Conservation (phyloP, 306 rosid species). For the Cicer pinnatifidum region DNA sequence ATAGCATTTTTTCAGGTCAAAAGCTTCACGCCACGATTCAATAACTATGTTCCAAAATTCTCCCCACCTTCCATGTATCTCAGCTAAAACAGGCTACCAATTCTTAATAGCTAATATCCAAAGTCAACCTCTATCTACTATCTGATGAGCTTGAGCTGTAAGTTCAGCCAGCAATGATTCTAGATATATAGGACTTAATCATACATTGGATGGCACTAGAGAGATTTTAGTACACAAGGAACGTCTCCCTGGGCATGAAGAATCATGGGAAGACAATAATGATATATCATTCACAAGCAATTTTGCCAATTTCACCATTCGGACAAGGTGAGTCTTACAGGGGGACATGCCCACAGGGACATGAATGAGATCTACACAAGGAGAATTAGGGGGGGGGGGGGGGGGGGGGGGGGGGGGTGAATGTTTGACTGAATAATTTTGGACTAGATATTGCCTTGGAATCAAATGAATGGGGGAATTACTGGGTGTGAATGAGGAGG, state of each 20-base stretch:
- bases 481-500: background rate
- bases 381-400: background rate
- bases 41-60: background rate
- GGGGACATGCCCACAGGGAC: background rate
- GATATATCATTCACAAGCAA: background rate
- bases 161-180: background rate
- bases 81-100: background rate
- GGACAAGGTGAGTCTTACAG: background rate
- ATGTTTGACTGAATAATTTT: background rate
- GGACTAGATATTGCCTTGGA: background rate
- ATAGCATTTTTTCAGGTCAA: background rate
- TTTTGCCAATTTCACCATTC: conserved; percentile 1
- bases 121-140: background rate
- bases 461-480: background rate
- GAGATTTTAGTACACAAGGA: background rate
- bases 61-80: background rate
- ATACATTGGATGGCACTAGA: background rate
- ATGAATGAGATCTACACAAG: background rate
- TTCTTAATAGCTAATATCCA: background rate
- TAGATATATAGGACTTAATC: background rate
- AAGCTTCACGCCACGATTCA: background rate
- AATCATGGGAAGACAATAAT: background rate
- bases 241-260: background rate
- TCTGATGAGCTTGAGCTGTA: background rate
- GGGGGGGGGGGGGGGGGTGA: background rate